Evolutionary conservation across 495 filamentous ascomycete genomes (phyloP), one percentile per base, ranked within the genome.

Genomic region (Aspergillus taichungensis): DNA sequence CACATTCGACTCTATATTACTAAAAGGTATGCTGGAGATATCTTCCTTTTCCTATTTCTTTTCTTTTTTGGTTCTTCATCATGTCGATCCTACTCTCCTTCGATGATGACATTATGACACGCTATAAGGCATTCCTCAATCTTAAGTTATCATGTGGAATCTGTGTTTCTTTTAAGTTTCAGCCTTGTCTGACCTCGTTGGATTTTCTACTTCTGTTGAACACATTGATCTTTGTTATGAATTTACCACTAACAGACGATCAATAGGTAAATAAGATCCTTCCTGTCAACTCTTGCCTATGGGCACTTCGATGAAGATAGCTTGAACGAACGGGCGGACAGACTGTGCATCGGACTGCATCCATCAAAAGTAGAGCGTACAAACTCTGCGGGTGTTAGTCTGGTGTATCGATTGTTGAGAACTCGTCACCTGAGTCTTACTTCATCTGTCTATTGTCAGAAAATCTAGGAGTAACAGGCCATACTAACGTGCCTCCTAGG

Each of bases 241-340:
- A 45, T 49, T n/a, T n/a, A 18, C 55, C 44, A 65, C 74, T 79
- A 75, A 77, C 66, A 49, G 36, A 40, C 40, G 58, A 8, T 46
- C 42, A 48, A 49, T 65, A 80, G 74, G 74, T 82, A 88, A 68
- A 77, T 67, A 67, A 42, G 59, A 49, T 46, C 49, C 50, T 35
- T 49, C 49, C 39, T 45, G 39, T 47, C 34, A 31, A 42, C 51
- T 13, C 42, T 46, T 27, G 43, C 51, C 34, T 35, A 41, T 49
- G 43, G 46, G 40, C 50, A 66, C 55, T 71, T 57, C 57, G 72
- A 87, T 89, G 82, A 92, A 79, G 88, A 95, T 82, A 80, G 61
- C 62, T 87, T 88, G 85, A 94, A 92, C 87, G 87, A 89, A 89
- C 88, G 87, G 89, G 89, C 89, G 89, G 89, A 90, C 89, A 94